These are phyloP conservation scores for Laburnicola sp. DNA, from an alignment of 2,329 filamentous ascomycete genomes.

Conservation along the genomic window DNA sequence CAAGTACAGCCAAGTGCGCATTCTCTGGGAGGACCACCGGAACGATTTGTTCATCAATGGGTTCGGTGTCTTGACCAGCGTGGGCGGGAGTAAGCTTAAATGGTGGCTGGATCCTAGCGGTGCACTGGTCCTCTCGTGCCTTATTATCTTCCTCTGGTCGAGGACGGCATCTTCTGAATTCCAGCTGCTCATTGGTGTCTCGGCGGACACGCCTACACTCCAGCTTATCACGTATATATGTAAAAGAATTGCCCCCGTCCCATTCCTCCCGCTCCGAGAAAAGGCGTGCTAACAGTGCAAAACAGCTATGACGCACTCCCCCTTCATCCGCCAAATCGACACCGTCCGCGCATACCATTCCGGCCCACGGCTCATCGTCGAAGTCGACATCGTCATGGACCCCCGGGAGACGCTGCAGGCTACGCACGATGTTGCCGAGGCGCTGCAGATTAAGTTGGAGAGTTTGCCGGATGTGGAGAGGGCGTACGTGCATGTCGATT, in stretches of 20 bases:
- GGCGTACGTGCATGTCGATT: constrained; percentile 96
- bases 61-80: constrained; percentile 85
- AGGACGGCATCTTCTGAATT: constrained; percentile 87
- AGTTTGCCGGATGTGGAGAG: constrained; percentile 88
- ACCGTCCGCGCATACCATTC: constrained; percentile 94
- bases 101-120: constrained; percentile 98
- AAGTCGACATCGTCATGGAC: constrained; percentile 96
- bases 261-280: too few relatives aligned
- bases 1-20: constrained; percentile 87
- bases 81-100: constrained; percentile 82
- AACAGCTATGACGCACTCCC: constrained; percentile 78
- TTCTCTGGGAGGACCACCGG: constrained; percentile 94
- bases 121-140: constrained; percentile 76
- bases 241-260: too few relatives aligned
- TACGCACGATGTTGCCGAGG: constrained; percentile 92
- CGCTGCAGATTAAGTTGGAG: constrained; percentile 91
- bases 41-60: constrained; percentile 98
- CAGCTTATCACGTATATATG: constrained; percentile 96
- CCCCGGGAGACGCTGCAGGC: constrained; percentile 69
- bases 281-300: constrained; percentile 4
- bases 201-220: constrained; percentile 80
- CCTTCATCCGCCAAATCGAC: constrained; percentile 79
- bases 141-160: constrained; percentile 82
- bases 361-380: constrained; percentile 84
- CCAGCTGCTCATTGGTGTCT: constrained; percentile 85